Base-by-base conservation (phyloP, 331 rosid genomes). In the Pyrus hybrid region DNA sequence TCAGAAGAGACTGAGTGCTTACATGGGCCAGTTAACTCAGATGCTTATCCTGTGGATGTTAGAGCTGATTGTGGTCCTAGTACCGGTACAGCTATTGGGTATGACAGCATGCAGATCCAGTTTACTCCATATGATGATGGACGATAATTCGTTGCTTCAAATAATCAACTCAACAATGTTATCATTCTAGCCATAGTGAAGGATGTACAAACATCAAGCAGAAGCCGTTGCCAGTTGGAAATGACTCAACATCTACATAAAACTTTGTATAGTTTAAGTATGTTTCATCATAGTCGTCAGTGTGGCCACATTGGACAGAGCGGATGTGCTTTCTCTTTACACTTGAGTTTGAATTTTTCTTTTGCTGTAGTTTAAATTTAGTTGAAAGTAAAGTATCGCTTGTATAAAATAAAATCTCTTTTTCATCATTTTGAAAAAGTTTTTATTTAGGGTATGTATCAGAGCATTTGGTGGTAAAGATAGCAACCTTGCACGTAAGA, bases 1-100 rank as follows among this genome's bases (percentile, higher is more conserved):
- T 0, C 17, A 1, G 72, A 77, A 33, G 76, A 77, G 70, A 49
- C 43, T 6, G 71, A 76, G 26, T 28, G 13, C 26, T 71, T 71
- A 56, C 71, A 63, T 18, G 70, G 75, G 17, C 5, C 41, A 2
- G 16, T 16, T 56, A 49, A 33, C 5, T 67, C 37, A 37, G 71
- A 12, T 13, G 53, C 54, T 51, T 29, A 33, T 20, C 4, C 7
- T 29, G 13, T 30, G 26, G 54, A 11, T 76, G 4, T 67, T 21
- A 0, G 29, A 37, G 54, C n/a, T 21, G 67, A 67, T 16, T 7
- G 26, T 32, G 73, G 73, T 76, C 29, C 35, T 5, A 76, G 43
- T 26, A 54, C 20, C 20, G 22, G 33, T 33, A 53, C 79, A 2
- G 10, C 28, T 18, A 29, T 5, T 25, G 32, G 4, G 14, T 23